Conservation (phyloP, 2,329 filamentous ascomycete genomes). For the Tolypocladium ovalisporum region DNA sequence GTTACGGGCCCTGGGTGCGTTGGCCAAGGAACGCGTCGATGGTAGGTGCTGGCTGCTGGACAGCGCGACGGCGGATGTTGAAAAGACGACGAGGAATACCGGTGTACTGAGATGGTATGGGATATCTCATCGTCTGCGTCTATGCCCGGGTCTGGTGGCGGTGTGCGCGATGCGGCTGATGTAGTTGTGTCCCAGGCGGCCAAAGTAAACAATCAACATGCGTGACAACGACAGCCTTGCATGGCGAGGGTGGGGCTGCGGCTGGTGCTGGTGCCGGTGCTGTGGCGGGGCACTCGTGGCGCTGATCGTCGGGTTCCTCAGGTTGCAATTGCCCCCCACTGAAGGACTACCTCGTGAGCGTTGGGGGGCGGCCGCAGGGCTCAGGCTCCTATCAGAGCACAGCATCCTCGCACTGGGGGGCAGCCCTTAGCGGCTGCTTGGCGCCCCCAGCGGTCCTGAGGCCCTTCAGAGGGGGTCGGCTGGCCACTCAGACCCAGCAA, state of each 20-base stretch:
- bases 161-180: background rate
- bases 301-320: background rate
- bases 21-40: constrained; percentile 10
- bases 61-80: background rate
- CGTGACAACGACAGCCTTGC: constrained; percentile 16
- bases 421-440: background rate
- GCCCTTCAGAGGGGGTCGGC: background rate
- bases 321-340: too few species aligned
- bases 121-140: background rate
- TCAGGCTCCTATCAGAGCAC: background rate
- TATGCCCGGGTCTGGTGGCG: background rate
- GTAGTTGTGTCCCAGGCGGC: background rate
- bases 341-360: too few species aligned
- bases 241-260: constrained; percentile 5
- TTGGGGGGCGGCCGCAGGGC: background rate
- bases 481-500: constrained; percentile 4
- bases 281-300: constrained; percentile 4
- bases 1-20: constrained; percentile 5
- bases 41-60: background rate
- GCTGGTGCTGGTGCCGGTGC: constrained; percentile 9
- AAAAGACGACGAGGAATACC: background rate
- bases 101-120: background rate
- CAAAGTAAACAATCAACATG: constrained; percentile 16
- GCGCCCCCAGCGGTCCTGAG: background rate
- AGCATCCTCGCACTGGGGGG: background rate